Base-by-base conservation (phyloP, 805 yeast genomes). In the Kluyveromyces dobzhanskii region DNA sequence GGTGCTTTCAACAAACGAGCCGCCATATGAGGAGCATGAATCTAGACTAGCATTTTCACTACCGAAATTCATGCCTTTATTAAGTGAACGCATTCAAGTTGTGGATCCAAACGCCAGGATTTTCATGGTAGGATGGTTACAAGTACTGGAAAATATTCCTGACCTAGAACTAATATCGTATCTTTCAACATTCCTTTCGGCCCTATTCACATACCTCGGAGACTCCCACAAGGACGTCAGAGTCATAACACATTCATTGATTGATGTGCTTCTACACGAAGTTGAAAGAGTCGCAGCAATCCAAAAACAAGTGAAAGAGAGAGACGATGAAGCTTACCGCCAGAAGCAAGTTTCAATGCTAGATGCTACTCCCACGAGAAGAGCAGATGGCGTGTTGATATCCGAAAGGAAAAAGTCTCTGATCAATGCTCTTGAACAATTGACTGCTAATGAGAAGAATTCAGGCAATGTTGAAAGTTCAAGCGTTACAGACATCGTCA, bases 91-190 rank as follows among this genome's bases (percentile, higher is more conserved):
- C 47, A 85, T 92, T 63, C 85, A 85, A 53, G 88, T 92, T 1
- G 81, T 85, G 24, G 94, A 92, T 51, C 96, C 97, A 1, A 85
- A 83, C 53, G 87, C 97, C 0, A 72, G 96, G 47, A 81, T 86
- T 65, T 92, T 92, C 53, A 65, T 92, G 41, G 90, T 92, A 10
- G 85, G 94, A 37, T 92, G 98, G 98, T 71, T 92, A 35, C 82
- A 86, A 46, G 73, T 92, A n/a, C 67, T 92, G 35, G 92, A 90
- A 59, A 86, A 92, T 9, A 85, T 88, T 6, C 97, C 98, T 0
- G 94, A 90, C 38, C 67, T 90, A 39, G 96, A 90, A 50, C 66
- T 92, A 42, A 77, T 92, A 14, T 75, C 94, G 0, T 92, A 83
- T 55, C 66, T 92, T 35, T 96, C 98, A 1, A 83, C 88, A 28